These are phyloP conservation scores for Boletus albobrunnescens DNA, from an alignment of 1,284 basidiomycete species.

Conservation along the genomic window DNA sequence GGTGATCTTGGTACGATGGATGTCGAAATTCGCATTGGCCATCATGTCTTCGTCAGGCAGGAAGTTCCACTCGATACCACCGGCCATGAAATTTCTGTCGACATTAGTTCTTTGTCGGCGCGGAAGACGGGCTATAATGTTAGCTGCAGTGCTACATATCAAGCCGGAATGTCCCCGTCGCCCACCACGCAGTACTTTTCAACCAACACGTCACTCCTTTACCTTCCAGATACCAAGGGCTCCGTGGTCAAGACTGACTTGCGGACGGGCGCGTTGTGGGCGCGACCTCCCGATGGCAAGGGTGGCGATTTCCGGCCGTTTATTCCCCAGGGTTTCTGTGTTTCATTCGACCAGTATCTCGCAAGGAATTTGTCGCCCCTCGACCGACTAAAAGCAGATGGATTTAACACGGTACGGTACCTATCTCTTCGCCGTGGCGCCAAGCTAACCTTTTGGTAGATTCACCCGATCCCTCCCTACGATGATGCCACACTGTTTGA, in stretches of 20 bases:
- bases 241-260: constrained; percentile 35
- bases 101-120: constrained; percentile 19
- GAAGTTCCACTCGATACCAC: constrained; percentile 52
- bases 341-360: constrained; percentile 20
- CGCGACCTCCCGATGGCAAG: constrained; percentile 15
- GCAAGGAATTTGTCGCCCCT: constrained; percentile 23
- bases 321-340: constrained; percentile 32
- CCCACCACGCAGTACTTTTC: constrained; percentile 16
- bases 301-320: constrained; percentile 24
- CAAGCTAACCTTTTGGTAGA: constrained; percentile 9
- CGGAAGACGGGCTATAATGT: constrained; percentile 21
- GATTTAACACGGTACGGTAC: constrained; percentile 30
- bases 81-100: constrained; percentile 18
- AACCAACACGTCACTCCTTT: constrained; percentile 26
- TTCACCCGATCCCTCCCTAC: constrained; percentile 34
- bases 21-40: constrained; percentile 44
- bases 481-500: constrained; percentile 21
- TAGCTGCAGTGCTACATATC: constrained; percentile 24
- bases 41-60: constrained; percentile 38
- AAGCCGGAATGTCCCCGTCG: constrained; percentile 1
- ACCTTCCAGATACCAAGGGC: constrained; percentile 26
- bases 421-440: neutral
- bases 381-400: constrained; percentile 18
- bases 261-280: constrained; percentile 28
- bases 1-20: constrained; percentile 24